phyloP scores from a whole-genome alignment of 441 rosid genomes.

The Kokia cookei region DNA sequence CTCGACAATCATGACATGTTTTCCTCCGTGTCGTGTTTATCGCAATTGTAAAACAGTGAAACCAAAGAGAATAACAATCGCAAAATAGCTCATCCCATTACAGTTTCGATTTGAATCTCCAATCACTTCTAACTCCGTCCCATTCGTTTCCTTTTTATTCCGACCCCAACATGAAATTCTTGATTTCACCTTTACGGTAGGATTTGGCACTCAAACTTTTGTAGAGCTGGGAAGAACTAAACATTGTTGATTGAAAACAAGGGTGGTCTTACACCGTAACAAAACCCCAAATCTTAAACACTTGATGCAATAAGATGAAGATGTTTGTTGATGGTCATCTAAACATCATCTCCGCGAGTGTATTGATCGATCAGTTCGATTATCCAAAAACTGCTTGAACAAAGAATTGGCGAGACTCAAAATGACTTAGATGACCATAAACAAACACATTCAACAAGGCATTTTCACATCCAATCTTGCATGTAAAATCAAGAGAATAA shows the following conservation, averaged over 20 bases:
- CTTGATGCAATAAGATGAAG: background rate
- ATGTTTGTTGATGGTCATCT: background rate
- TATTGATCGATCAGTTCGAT: background rate
- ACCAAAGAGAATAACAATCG: no score
- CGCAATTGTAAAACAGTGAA: no score
- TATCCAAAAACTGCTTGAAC: background rate
- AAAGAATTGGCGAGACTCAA: background rate
- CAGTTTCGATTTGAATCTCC: no score
- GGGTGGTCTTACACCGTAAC: background rate
- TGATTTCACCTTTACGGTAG: no score
- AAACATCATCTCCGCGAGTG: background rate
- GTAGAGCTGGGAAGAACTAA: background rate
- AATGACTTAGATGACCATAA: background rate
- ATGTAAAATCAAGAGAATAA: background rate
- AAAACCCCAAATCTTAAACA: background rate
- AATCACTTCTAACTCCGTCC: no score
- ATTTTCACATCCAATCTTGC: background rate
- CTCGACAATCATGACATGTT: no score
- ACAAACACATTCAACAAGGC: background rate
- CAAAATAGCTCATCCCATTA: no score
- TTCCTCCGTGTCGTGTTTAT: no score
- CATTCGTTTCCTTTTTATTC: no score
- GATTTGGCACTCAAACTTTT: background rate
- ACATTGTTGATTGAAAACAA: background rate
- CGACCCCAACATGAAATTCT: no score